These are phyloP conservation scores for Alisma plantagoaquatica DNA, from an alignment of 106 monocot genomes.

Conservation along the genomic window DNA sequence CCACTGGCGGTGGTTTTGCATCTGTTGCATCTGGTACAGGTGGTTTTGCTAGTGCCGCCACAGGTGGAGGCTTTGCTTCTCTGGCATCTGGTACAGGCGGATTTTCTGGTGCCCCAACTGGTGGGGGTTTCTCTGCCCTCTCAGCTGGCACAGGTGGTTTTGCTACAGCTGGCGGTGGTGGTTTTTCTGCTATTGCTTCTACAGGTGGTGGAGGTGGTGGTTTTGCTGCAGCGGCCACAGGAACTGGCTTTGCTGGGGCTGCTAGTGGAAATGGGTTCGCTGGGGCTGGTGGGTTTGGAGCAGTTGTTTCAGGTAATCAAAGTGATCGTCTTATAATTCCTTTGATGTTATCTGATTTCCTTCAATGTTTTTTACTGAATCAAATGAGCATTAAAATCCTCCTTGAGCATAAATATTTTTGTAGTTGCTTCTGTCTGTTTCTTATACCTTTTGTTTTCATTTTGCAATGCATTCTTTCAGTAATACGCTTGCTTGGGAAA, in stretches of 20 bases:
- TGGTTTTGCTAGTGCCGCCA: slow-evolving; percentile 29
- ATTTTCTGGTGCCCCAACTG: neutral
- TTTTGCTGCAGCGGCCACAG: neutral
- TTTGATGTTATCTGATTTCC: too few species aligned
- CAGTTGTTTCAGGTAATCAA: too few species aligned
- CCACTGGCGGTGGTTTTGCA: slow-evolving; percentile 12
- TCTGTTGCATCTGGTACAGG: slow-evolving; percentile 18
- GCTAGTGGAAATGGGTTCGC: slow-evolving; percentile 46
- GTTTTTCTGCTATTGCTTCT: neutral
- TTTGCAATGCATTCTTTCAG: too few species aligned
- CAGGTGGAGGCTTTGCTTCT: slow-evolving; percentile 36
- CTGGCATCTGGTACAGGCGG: neutral
- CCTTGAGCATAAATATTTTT: too few species aligned
- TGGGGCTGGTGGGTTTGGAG: too few species aligned
- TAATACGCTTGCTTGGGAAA: too few species aligned
- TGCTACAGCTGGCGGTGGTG: neutral
- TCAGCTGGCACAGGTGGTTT: neutral
- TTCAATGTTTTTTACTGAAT: too few species aligned
- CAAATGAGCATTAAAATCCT: too few species aligned
- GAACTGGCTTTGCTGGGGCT: slow-evolving; percentile 22
- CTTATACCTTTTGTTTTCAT: too few species aligned
- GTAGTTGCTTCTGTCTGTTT: too few species aligned
- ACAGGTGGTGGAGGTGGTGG: neutral
- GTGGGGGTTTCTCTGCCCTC: neutral
- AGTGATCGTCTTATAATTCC: too few species aligned